Evolutionary conservation across 2,329 filamentous ascomycete genomes (phyloP).

Genomic region (Nothomitra cinnamomea): DNA sequence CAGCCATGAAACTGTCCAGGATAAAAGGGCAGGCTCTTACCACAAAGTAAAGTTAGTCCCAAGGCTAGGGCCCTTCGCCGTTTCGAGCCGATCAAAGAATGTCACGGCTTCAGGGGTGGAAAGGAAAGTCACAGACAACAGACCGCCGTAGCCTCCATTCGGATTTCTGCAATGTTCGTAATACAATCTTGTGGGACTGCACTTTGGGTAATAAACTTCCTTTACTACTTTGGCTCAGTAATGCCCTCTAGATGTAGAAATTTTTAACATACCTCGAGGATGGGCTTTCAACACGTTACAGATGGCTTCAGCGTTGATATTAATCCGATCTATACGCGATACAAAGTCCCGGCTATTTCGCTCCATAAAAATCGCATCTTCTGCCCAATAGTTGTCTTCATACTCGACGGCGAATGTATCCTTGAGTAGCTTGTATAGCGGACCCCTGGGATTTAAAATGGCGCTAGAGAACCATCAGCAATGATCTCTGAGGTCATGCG

Average conservation of each 20-base stretch:
- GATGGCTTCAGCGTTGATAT: constrained; percentile 69
- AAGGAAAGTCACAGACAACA: constrained; percentile 72
- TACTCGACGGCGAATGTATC: constrained; percentile 45
- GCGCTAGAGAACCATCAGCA: constrained; percentile 22
- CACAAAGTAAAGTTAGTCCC: constrained; percentile 91
- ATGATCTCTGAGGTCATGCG: neutral
- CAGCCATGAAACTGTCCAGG: neutral
- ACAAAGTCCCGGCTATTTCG: constrained; percentile 89
- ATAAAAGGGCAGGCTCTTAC: constrained; percentile 15
- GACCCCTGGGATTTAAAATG: constrained; percentile 48
- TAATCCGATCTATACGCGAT: constrained; percentile 66
- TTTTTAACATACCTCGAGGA: constrained; percentile 26
- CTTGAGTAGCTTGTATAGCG: constrained; percentile 55
- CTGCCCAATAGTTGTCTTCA: constrained; percentile 85
- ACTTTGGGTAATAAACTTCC: constrained; percentile 74
- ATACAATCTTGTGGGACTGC: constrained; percentile 45
- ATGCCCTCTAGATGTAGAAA: neutral
- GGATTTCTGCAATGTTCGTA: constrained; percentile 67
- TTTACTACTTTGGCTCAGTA: constrained; percentile 37
- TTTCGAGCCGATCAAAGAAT: constrained; percentile 76
- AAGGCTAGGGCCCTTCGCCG: constrained; percentile 82
- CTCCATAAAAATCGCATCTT: constrained; percentile 89
- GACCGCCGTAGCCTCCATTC: constrained; percentile 70
- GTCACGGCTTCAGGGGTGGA: constrained; percentile 50
- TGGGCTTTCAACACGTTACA: constrained; percentile 50